These are phyloP conservation scores for Stygiomarasmius scandens DNA, from an alignment of 1,284 basidiomycete species.

Conservation along the genomic window DNA sequence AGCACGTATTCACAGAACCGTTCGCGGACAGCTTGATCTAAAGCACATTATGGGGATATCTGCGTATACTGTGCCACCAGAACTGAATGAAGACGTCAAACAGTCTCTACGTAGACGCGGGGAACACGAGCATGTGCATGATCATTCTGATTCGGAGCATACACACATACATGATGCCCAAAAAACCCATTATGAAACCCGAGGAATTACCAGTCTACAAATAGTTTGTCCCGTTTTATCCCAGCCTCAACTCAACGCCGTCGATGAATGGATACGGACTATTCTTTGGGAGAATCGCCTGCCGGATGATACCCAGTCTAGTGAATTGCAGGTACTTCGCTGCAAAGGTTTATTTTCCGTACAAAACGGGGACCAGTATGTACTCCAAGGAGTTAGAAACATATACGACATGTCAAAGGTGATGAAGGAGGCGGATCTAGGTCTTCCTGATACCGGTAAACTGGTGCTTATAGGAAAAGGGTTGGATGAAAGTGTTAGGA, in stretches of 20 bases:
- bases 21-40: conserved; percentile 71
- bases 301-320: conserved; percentile 30
- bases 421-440: conserved; percentile 38
- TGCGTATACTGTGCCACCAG: conserved; percentile 58
- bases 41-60: conserved; percentile 75
- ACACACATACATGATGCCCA: conserved; percentile 31
- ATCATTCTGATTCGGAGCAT: conserved; percentile 33
- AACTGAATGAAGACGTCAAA: conserved; percentile 22
- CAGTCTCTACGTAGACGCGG: conserved; percentile 13
- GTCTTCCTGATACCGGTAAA: conserved; percentile 67
- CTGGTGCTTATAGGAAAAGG: conserved; percentile 88
- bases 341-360: conserved; percentile 80
- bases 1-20: conserved; percentile 72
- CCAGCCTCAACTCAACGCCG: conserved; percentile 40
- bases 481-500: conserved; percentile 53
- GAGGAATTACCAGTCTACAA: conserved; percentile 74
- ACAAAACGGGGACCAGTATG: conserved; percentile 57
- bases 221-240: conserved; percentile 65
- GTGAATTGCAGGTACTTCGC: conserved; percentile 65
- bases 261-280: conserved; percentile 80
- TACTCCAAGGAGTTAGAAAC: conserved; percentile 86
- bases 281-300: conserved; percentile 76
- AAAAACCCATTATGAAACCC: conserved; percentile 61
- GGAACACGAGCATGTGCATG: conserved; percentile 35
- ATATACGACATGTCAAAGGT: conserved; percentile 78